Evolutionary conservation across 2,329 filamentous ascomycete genomes (phyloP), one percentile per base, ranked within the genome.

Genomic region (Ceratocystis cacaofunesta): DNA sequence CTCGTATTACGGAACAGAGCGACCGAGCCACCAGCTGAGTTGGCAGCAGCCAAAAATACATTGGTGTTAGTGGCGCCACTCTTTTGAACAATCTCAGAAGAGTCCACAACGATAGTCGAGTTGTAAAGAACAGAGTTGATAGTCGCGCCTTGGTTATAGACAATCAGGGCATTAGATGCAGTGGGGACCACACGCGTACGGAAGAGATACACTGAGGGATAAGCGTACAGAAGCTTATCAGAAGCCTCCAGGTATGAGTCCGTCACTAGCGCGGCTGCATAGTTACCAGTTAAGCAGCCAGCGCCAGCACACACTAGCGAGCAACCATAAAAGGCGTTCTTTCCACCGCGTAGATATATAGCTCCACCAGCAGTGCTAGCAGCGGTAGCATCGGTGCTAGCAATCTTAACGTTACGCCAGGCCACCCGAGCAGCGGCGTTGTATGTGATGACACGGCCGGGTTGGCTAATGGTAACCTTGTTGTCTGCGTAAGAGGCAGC

Each of bases 171-270:
- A 25, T 71, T 73, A 17, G 69, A 71, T 2, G 70, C 69, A 0
- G 76, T 74, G 0, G 76, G 73, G 0, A 75, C 74, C 62, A 80
- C 75, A 0, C 74, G 77, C 0, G 78, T 76, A 8, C 73, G 73
- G 66, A 75, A 79, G 0, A 80, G 68, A 65, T 79, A 79, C 0
- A 77, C 66, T 10, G 74, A 75, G 0, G 74, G 73, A 10, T 73
- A 75, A 44, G 74, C 73, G 66, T 75, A 76, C 62, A 80, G 73
- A 1, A 77, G 68, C 68, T 78, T 78, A 61, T 77, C 75, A 5
- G 72, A 68, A 1, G 75, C 77, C 66, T 79, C 76, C 7, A 80
- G 72, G 65, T 78, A 78, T 0, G 76, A 78, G 68, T 78, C 74
- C 7, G 76, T 76, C 28, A 79, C 73, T 30, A 80, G 68, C 0